Evolutionary conservation across 1,139 yeast genomes (phyloP).

Genomic region (Scheffersomyces insectosa): DNA sequence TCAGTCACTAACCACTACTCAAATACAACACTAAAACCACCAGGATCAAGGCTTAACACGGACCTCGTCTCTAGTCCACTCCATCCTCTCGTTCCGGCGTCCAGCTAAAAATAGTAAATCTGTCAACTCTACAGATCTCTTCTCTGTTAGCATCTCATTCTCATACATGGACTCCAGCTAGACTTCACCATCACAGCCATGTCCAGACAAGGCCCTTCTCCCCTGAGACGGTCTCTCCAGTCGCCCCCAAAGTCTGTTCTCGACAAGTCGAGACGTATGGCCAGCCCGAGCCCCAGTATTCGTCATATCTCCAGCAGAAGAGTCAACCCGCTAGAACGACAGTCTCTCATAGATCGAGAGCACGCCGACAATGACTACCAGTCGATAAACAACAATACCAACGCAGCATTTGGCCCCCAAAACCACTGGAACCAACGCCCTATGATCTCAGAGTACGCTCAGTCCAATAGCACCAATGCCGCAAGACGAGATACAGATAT

Average conservation of each 20-base stretch:
- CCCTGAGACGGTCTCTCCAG: not conserved
- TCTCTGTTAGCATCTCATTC: too few relatives aligned
- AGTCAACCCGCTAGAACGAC: slow-evolving; percentile 28
- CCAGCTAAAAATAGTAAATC: too few relatives aligned
- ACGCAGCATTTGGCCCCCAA: too few relatives aligned
- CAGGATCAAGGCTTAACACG: too few relatives aligned
- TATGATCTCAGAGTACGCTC: slow-evolving; percentile 1
- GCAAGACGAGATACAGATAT: slow-evolving; percentile 8
- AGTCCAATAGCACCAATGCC: slow-evolving; percentile 1
- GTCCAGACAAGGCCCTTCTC: not conserved
- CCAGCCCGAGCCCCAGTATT: slow-evolving; percentile 34
- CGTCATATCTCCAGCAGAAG: slow-evolving; percentile 34
- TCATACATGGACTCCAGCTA: too few relatives aligned
- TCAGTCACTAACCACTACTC: too few relatives aligned
- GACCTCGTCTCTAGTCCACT: too few relatives aligned
- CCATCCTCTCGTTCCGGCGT: too few relatives aligned
- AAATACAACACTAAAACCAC: too few relatives aligned
- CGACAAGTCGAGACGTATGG: slow-evolving; percentile 11
- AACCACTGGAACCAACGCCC: too few relatives aligned
- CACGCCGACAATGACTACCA: slow-evolving; percentile 3
- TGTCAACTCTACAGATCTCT: too few relatives aligned
- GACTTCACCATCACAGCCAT: not conserved
- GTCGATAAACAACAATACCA: not conserved
- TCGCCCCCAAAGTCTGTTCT: not conserved
- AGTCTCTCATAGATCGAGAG: slow-evolving; percentile 17